Evolutionary conservation across 2,329 filamentous ascomycete species (phyloP), one percentile per base, ranked within the genome.

Genomic region (Cladorrhinum sp.): DNA sequence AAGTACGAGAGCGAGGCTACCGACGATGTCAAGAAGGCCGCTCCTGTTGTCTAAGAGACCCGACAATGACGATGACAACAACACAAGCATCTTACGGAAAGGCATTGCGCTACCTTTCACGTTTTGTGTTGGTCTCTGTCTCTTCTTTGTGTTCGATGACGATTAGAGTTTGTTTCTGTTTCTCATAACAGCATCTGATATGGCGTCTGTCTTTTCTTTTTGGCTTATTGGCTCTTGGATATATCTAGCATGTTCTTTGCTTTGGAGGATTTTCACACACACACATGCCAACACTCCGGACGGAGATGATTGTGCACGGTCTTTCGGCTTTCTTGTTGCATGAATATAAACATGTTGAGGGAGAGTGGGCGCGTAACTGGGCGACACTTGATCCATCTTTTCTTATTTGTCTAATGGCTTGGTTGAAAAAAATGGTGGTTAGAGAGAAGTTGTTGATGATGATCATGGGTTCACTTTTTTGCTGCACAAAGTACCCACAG

Each of bases 1-100:
- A 96, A 97, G 84, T 97, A 96, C 81, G 83, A 88, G 71, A 87
- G 87, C 69, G 86, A 96, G 77, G 92, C 92, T 24, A 93, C 91
- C 29, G 81, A 84, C 68, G 90, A 93, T 38, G 90, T 93, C 53
- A 85, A 91, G 77, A 86, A 84, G 71, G 86, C 87, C 36, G 67
- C 64, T 4, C 67, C 67, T 4, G 64, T 69, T 22, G 60, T 69
- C 13, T 69, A 62, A 64, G n/a, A 16, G 20, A 18, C 41, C 16
- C 9, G 20, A 5, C 20, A 7, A 12, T 16, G 32, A 36, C 22
- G 4, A 4, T 13, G 49, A 50, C 49, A 20, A 50, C 49, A 20
- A 53, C 23, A 27, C 24, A 20, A 45, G 3, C 24, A n/a, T n/a
- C 13, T 25, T n/a, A 16, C 41, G 41, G 41, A 45, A 45, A 45